phyloP scores from a whole-genome alignment of 768 basidiomycete species.

The Rhodocollybia butyracea region DNA sequence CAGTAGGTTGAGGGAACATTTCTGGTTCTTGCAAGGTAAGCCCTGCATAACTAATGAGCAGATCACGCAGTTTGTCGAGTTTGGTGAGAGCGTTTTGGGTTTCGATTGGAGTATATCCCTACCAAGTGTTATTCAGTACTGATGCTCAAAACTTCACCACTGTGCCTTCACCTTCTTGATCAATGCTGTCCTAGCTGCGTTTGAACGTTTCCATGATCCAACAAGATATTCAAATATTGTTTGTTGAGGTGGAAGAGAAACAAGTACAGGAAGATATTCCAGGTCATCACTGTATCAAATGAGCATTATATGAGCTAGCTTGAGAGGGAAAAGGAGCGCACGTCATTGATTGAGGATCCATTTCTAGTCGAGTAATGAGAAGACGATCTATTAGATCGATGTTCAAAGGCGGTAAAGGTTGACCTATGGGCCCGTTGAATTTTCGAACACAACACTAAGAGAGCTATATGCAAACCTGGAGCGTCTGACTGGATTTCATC shows the following conservation, averaged over 20 bases:
- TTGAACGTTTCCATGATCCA: slow-evolving; percentile 89
- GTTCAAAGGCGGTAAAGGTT: slow-evolving; percentile 42
- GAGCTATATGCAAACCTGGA: slow-evolving; percentile 40
- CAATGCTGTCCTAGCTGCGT: slow-evolving; percentile 47
- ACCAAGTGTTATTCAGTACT: neutral
- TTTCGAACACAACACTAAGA: neutral
- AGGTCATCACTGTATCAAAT: slow-evolving; percentile 54
- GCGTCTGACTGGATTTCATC: slow-evolving; percentile 65
- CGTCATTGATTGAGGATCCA: slow-evolving; percentile 72
- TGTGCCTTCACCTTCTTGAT: slow-evolving; percentile 54
- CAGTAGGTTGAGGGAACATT: slow-evolving; percentile 89
- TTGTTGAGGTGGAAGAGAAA: slow-evolving; percentile 72
- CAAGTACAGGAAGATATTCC: slow-evolving; percentile 70
- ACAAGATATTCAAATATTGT: slow-evolving; percentile 89
- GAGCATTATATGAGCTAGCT: slow-evolving; percentile 8
- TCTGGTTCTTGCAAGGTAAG: slow-evolving; percentile 87
- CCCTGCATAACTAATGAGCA: slow-evolving; percentile 87
- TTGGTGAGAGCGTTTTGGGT: slow-evolving; percentile 55
- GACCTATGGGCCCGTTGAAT: slow-evolving; percentile 6
- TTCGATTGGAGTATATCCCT: slow-evolving; percentile 64
- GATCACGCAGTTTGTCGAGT: slow-evolving; percentile 76
- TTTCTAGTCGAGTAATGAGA: slow-evolving; percentile 79
- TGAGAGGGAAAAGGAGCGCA: slow-evolving; percentile 31
- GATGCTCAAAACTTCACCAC: neutral
- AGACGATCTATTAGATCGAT: slow-evolving; percentile 70